phyloP scores from a whole-genome alignment of 2,329 filamentous ascomycete species.

The Aciculosporium take region DNA sequence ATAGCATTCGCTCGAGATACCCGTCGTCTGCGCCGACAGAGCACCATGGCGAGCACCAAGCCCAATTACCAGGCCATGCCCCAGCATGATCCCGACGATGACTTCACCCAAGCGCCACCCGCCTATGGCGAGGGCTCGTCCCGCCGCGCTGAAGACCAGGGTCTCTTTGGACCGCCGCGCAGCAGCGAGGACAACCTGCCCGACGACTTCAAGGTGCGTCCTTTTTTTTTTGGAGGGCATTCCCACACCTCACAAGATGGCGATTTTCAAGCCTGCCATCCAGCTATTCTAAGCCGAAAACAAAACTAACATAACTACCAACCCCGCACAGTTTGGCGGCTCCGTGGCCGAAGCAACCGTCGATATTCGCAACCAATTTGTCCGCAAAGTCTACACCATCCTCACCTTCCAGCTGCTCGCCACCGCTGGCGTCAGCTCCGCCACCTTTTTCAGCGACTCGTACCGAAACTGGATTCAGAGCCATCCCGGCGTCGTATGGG shows the following conservation, averaged over 20 bases:
- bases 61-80: slow-evolving; percentile 74
- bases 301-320: neutral
- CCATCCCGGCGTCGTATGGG: slow-evolving; percentile 72
- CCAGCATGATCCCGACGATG: slow-evolving; percentile 66
- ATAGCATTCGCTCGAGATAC: neutral
- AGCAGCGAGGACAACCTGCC: slow-evolving; percentile 81
- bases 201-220: slow-evolving; percentile 80
- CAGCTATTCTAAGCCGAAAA: neutral
- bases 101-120: slow-evolving; percentile 69
- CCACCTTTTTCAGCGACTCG: slow-evolving; percentile 68
- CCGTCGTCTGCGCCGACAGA: neutral
- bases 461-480: slow-evolving; percentile 83
- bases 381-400: slow-evolving; percentile 96
- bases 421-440: slow-evolving; percentile 63
- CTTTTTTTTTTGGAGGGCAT: neutral
- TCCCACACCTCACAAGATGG: neutral
- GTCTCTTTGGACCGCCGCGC: slow-evolving; percentile 55
- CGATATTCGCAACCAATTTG: slow-evolving; percentile 92
- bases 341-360: slow-evolving; percentile 86
- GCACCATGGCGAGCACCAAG: slow-evolving; percentile 47
- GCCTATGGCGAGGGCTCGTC: slow-evolving; percentile 52
- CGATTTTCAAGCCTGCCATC: neutral
- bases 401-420: slow-evolving; percentile 86
- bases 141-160: slow-evolving; percentile 36
- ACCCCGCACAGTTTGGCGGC: slow-evolving; percentile 58